Base-by-base conservation (phyloP, 1,284 basidiomycete genomes). In the Ustilago sp. region DNA sequence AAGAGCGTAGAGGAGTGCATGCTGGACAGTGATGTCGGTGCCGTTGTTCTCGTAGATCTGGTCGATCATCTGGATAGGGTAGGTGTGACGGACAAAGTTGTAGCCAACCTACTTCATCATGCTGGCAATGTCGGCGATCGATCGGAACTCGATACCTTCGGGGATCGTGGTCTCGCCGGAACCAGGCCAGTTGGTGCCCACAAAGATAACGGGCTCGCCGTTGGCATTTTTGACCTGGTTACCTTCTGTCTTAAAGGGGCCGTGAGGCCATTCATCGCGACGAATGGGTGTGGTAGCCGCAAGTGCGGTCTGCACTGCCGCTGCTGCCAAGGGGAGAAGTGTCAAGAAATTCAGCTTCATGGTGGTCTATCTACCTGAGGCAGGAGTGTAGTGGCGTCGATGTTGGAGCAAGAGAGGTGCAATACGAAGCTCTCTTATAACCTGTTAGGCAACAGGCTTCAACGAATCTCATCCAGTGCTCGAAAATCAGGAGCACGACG, bases 51-150 rank as follows among this genome's bases (percentile, higher is more conserved):
- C 69, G 55, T 77, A 77, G 69, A 77, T 73, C 66, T 77, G 63
- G 56, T 77, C 74, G 63, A 77, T 66, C 69, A 77, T 72, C 63
- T 77, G 59, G 39, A 77, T 77, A 2, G 74, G 55, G 47, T 73
- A 77, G 13, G 65, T 68, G 56, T 72, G 65, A 13, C 74, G 74
- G 5, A 72, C 69, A 65, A 76, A 76, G 57, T 76, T 76, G 69
- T 72, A 72, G 36, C 69, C 69, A 9, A 68, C 65, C 15, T 71
- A 61, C 54, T 68, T 69, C 63, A 75, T 67, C 58, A 68, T 67
- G 19, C 55, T 32, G 15, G 71, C 64, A 43, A 71, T 75, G 41
- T 70, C 58, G 36, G 63, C 31, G 58, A 69, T 66, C 8, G 64
- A 60, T 3, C 61, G 67, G 43, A 57, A 71, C 19, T 75, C 67